These are phyloP conservation scores for Xylaria castorea DNA, from an alignment of 495 filamentous ascomycete species.

Conservation along the genomic window DNA sequence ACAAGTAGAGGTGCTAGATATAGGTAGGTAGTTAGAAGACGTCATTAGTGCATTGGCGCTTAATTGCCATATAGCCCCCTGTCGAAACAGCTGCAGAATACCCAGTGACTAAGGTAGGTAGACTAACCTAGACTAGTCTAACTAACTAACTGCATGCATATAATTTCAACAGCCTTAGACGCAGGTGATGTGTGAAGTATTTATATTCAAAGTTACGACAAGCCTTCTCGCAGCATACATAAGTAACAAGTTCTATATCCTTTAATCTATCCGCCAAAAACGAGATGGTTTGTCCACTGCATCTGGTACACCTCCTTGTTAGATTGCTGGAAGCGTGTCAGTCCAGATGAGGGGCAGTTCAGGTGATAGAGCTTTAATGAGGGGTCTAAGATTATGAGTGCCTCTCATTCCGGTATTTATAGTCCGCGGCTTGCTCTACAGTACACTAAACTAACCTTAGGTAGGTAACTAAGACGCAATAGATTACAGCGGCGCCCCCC, in stretches of 20 bases:
- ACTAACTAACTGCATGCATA: not conserved
- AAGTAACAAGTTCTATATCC: not conserved
- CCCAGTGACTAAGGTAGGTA: too few relatives aligned
- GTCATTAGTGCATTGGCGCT: slow-evolving; percentile 10
- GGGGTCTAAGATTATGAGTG: not conserved
- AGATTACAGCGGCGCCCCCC: not conserved
- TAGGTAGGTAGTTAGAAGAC: not conserved
- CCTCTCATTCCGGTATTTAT: slow-evolving; percentile 7
- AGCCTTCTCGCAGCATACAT: not conserved
- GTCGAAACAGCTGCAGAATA: not conserved
- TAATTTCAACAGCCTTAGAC: not conserved
- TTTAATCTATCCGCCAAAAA: not conserved
- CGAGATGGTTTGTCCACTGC: not conserved
- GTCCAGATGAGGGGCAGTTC: slow-evolving; percentile 13
- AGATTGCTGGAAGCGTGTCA: not conserved
- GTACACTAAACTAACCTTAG: too few relatives aligned
- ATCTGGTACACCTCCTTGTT: too few relatives aligned
- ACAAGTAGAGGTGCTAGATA: not conserved
- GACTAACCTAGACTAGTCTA: too few relatives aligned
- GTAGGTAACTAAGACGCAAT: too few relatives aligned
- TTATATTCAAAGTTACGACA: not conserved
- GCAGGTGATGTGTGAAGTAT: not conserved
- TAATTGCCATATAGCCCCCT: not conserved
- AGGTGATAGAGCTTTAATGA: slow-evolving; percentile 13
- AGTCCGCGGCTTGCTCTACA: not conserved